A percentile compares a stretch with the other conserved stretches of the same genome.
These are phyloP conservation scores for Lentinula aciculospora DNA, from an alignment of 768 basidiomycete species.

Conservation along the genomic window DNA sequence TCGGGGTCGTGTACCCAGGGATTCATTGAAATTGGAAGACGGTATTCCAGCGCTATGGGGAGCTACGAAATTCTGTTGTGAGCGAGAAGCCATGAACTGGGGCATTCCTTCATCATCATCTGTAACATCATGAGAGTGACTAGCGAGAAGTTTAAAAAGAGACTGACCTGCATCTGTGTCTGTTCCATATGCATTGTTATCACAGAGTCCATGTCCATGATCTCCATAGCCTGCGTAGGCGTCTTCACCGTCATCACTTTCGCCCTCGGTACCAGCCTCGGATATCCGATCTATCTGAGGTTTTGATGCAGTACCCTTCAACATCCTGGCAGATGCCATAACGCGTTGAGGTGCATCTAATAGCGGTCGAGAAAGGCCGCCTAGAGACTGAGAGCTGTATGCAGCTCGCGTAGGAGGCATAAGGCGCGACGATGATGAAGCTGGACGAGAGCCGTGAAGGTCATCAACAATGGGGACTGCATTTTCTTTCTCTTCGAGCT, in stretches of 20 bases:
- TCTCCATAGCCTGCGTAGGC: slow-evolving; percentile 25
- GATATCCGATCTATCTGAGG: slow-evolving; percentile 44
- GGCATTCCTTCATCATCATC: slow-evolving; percentile 5
- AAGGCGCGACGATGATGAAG: not conserved
- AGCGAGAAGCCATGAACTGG: not conserved
- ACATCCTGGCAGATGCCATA: not conserved
- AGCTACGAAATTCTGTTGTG: not conserved
- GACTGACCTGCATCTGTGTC: not conserved
- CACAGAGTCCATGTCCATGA: not conserved
- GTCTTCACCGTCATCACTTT: slow-evolving; percentile 25
- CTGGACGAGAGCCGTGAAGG: slow-evolving; percentile 7
- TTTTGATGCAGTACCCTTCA: slow-evolving; percentile 11
- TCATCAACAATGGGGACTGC: slow-evolving; percentile 10
- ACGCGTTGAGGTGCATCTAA: not conserved
- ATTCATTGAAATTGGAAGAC: slow-evolving; percentile 25
- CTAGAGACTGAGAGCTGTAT: not conserved
- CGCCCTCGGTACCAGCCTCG: slow-evolving; percentile 29
- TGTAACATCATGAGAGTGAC: not conserved
- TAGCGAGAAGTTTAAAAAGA: not conserved
- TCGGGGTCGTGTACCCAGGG: slow-evolving; percentile 50
- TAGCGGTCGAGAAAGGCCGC: slow-evolving; percentile 1
- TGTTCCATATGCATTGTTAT: not conserved
- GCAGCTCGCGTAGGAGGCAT: slow-evolving; percentile 3
- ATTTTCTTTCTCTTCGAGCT: slow-evolving; percentile 13
- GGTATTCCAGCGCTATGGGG: slow-evolving; percentile 4